phyloP scores from a whole-genome alignment of 73 alveolate species.

The Stentor roeselii region DNA sequence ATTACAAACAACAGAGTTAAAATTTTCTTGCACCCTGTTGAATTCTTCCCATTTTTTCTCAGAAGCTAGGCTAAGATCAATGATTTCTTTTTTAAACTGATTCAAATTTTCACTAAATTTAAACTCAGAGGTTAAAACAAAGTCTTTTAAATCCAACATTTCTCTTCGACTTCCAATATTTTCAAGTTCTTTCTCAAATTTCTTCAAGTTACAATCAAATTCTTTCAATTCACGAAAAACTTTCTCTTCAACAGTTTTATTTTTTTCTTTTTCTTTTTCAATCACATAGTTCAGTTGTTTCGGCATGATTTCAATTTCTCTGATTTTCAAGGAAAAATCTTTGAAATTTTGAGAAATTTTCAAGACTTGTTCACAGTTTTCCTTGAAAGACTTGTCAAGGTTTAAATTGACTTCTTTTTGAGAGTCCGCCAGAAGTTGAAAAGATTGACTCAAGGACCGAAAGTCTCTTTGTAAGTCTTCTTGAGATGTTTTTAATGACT shows the following conservation, averaged over 20 bases:
- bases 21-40: not conserved
- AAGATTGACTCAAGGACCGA: not conserved
- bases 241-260: not conserved
- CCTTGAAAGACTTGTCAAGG: not conserved
- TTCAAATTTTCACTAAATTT: not conserved
- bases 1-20: not conserved
- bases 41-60: not conserved
- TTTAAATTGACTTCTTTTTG: not conserved
- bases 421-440: not conserved
- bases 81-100: not conserved
- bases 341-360: not conserved
- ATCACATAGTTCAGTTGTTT: not conserved
- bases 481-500: not conserved
- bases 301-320: not conserved
- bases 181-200: not conserved
- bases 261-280: constrained; percentile 8
- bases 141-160: not conserved
- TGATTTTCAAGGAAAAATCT: not conserved
- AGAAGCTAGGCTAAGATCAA: not conserved
- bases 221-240: not conserved
- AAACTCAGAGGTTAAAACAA: not conserved
- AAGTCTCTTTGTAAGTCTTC: not conserved
- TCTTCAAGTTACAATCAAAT: not conserved
- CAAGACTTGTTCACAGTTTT: not conserved
- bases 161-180: not conserved